Evolutionary conservation across 2,329 filamentous ascomycete species (phyloP).

Genomic region (Colletotrichum somersetense): DNA sequence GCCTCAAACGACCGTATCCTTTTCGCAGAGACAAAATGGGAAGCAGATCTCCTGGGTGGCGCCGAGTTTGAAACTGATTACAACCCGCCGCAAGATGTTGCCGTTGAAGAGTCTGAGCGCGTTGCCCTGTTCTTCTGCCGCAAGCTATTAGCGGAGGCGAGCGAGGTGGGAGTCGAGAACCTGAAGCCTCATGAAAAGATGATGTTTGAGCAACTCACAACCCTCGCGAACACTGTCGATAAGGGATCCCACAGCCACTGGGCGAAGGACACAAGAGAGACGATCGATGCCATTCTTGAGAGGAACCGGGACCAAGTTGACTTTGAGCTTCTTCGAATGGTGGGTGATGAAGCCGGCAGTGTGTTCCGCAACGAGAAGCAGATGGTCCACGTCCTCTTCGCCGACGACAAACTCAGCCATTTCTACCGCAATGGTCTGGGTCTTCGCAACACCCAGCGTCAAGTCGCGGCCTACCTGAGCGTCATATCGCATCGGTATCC

Average conservation of each 20-base stretch:
- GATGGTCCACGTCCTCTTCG: conserved; percentile 26
- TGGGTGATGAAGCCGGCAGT: conserved; percentile 2
- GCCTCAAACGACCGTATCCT: conserved; percentile 23
- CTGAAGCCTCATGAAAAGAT: conserved; percentile 15
- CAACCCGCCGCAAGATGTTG: conserved; percentile 3
- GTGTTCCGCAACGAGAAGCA: conserved; percentile 25
- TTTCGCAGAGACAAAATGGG: conserved; percentile 21
- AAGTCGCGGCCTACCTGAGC: conserved; percentile 40
- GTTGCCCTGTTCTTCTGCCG: conserved; percentile 24
- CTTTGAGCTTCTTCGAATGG: conserved; percentile 9
- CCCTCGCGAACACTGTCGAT: background rate
- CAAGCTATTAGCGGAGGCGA: background rate
- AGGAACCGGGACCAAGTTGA: conserved; percentile 14
- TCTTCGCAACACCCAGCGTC: conserved; percentile 1
- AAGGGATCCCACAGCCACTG: background rate
- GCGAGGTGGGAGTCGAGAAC: conserved; percentile 2
- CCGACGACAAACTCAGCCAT: conserved; percentile 17
- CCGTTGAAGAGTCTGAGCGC: conserved; percentile 13
- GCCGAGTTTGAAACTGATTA: background rate
- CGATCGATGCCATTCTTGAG: background rate
- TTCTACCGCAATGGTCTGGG: conserved; percentile 25
- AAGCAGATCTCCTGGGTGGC: background rate
- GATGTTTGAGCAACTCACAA: conserved; percentile 6
- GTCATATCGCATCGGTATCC: conserved; percentile 48
- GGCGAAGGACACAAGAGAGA: conserved; percentile 12